Percentiles rank a stretch among this genome's conserved stretches.
phyloP scores from a whole-genome alignment of 257 asterid genomes.

The Linderniella brevidens region DNA sequence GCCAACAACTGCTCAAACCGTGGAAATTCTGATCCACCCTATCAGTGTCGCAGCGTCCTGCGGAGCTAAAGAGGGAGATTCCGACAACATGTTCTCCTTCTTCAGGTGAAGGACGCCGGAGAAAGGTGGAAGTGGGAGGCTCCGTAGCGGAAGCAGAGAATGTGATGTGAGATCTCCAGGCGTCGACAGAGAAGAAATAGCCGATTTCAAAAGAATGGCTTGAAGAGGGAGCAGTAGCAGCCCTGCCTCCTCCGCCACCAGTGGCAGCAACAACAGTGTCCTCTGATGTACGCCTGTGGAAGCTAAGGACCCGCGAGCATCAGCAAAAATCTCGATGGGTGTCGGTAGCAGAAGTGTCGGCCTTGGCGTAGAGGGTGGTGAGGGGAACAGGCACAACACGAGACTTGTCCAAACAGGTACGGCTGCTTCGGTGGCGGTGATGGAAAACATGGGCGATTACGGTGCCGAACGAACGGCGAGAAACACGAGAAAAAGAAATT shows the following conservation, averaged over 20 bases:
- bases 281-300: constrained; percentile 23
- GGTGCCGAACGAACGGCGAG: constrained; percentile 10
- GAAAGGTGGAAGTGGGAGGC: no score
- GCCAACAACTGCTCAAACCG: constrained; percentile 11
- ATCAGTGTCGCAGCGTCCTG: constrained; percentile 18
- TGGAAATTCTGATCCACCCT: constrained; percentile 6
- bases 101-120: no score
- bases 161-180: no score
- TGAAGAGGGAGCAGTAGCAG: constrained; percentile 10
- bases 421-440: constrained; percentile 11
- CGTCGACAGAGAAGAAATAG: constrained; percentile 18
- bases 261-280: constrained; percentile 4
- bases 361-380: no score
- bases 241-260: constrained; percentile 6
- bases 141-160: no score
- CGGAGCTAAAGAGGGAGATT: no score
- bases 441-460: constrained; percentile 11
- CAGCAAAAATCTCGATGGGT: no score
- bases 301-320: constrained; percentile 37
- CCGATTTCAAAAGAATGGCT: constrained; percentile 27
- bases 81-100: no score
- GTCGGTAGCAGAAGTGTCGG: no score
- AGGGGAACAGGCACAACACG: background rate
- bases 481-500: constrained; percentile 26
- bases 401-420: constrained; percentile 11